Evolutionary conservation across 345 rosid genomes (phyloP).

Genomic region (Fremontodendron californicum): DNA sequence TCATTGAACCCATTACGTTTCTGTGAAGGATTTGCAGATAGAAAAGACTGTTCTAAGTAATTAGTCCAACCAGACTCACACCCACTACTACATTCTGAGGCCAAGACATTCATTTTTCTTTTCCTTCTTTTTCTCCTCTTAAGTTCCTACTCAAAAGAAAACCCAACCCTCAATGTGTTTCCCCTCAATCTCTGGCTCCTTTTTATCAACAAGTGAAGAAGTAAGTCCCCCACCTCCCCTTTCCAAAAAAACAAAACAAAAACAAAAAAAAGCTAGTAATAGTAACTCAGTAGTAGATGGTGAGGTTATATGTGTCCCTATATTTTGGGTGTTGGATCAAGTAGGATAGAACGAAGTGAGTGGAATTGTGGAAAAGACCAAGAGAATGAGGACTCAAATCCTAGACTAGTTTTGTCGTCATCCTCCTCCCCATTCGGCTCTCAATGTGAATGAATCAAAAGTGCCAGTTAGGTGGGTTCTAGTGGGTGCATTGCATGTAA

Average conservation of each 20-base stretch:
- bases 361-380: conserved; percentile 4
- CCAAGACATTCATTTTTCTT: conserved; percentile 38
- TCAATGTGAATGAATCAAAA: conserved; percentile 25
- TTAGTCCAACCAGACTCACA: conserved; percentile 99
- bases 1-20: not conserved
- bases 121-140: not conserved
- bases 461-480: conserved; percentile 41
- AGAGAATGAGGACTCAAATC: conserved; percentile 27
- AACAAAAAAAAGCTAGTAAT: not conserved
- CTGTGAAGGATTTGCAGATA: conserved; percentile 31
- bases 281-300: not conserved
- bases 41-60: conserved; percentile 71
- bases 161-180: conserved; percentile 2
- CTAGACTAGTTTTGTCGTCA: conserved; percentile 31
- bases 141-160: not conserved
- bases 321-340: conserved; percentile 4
- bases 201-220: conserved; percentile 12
- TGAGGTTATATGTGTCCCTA: conserved; percentile 12
- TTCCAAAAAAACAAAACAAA: not conserved
- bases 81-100: conserved; percentile 66
- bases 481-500: conserved; percentile 20
- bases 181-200: not conserved
- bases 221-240: not conserved
- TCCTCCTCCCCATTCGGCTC: conserved; percentile 18
- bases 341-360: not conserved